phyloP scores from a whole-genome alignment of 2,329 filamentous ascomycete species.

The Teratosphaeria pseudoeucalypti region DNA sequence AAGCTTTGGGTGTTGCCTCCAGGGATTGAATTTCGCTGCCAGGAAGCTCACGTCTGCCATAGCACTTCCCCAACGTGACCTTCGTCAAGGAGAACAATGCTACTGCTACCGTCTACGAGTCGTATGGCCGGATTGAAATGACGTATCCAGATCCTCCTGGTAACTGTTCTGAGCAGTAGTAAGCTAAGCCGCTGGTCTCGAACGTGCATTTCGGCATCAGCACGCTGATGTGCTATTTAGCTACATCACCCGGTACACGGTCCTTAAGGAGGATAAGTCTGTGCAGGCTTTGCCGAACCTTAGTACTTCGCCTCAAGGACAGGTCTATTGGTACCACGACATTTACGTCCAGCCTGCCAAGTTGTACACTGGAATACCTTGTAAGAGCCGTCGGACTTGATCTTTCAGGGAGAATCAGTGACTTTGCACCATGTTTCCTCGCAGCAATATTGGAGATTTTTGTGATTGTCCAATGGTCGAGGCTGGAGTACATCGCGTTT shows the following conservation, averaged over 20 bases:
- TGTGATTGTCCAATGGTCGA: too few species aligned
- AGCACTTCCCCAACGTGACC: neutral
- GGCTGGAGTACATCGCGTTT: too few species aligned
- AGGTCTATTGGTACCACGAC: neutral
- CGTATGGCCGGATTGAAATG: neutral
- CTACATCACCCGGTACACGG: neutral
- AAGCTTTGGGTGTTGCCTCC: neutral
- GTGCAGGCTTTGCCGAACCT: neutral
- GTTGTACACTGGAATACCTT: neutral
- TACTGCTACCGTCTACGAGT: neutral
- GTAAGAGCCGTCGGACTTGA: neutral
- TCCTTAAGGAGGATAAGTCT: neutral
- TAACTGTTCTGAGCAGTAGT: neutral
- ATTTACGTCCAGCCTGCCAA: neutral
- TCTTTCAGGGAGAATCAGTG: neutral
- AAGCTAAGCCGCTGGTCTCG: neutral
- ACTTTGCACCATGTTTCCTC: too few species aligned
- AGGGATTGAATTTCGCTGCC: neutral
- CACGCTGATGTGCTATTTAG: neutral
- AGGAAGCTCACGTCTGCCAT: neutral
- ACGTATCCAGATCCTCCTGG: neutral
- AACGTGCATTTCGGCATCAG: neutral
- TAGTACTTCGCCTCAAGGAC: neutral
- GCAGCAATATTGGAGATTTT: too few species aligned
- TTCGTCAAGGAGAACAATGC: neutral